Evolutionary conservation across 345 rosid genomes (phyloP), one percentile per base, ranked within the genome.

Genomic region (Populus alba): DNA sequence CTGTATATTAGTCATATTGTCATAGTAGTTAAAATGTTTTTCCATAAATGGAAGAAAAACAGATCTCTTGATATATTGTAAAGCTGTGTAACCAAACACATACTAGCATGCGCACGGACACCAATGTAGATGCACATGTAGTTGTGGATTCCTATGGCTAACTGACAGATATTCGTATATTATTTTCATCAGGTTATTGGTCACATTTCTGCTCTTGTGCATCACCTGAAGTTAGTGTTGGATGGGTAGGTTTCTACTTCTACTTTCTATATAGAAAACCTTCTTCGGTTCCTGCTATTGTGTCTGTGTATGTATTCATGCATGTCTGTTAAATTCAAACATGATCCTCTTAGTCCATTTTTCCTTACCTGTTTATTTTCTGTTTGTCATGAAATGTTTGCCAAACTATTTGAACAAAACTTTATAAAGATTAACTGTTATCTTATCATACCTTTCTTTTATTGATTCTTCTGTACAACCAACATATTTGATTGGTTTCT

Each of bases 181-280:
- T 67, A 53, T 73, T 85, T 59, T 77, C 67, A 66, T 82, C 94
- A 96, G 99, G 99, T 96, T 73, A 88, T 94, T 63, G 99, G 99
- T 74, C 97, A 96, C 81, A 92, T 91, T 77, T 96, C 98, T 66
- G 80, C 97, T 75, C 97, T 96, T 72, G 99, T 90, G 86, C 98
- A 96, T 88, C 97, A 94, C 86, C 86, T 96, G 89, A 96, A 96
- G 91, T 87, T 96, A 79, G 98, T 96, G 35, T 87, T 96, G 90
- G 98, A 94, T 88, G 99, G 99, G 99, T 96, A 83, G 85, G 98
- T 88, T 78, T 74, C 75, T 47, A 11, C 70, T 72, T 73, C 74
- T 68, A 41, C 57, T 79, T 13, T 63, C 6, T 33, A 11, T 67
- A 37, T 6, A 39, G 53, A 49, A 15, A 29, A 33, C 27, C 6